Base-by-base conservation (phyloP, 495 filamentous ascomycete species). In the Daldinia bambusicola region DNA sequence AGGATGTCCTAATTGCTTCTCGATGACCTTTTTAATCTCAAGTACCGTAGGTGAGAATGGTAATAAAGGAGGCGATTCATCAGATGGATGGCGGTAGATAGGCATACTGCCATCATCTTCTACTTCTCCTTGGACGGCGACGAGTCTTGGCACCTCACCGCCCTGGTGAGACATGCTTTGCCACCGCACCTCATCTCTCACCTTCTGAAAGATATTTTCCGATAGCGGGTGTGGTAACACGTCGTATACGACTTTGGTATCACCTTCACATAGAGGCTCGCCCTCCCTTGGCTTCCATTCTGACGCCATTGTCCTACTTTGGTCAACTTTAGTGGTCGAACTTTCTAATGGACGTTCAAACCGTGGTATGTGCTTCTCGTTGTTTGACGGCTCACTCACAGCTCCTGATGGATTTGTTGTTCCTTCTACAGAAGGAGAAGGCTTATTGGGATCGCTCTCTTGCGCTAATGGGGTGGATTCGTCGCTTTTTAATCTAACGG, bases 61-160 rank as follows among this genome's bases (percentile, higher is more conserved):
- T 0, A 90, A 79, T 14, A 97, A 77, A 0, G 92, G 91, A 0
- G 94, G 92, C 6, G 93, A 92, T 74, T 97, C 92, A 76, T 99
- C 95, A 0, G 93, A 88, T 26, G 95, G 95, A 79, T 98, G 95
- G 2, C 95, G 92, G 76, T 99, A 99, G 40, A 98, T 88, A 10
- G 95, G 95, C 75, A 92, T 90, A 63, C 86, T 90, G 58, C 93
- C 93, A 74, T 96, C 92, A 3, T 85, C 75, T 53, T 80, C 84
- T 53, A 92, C 80, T 32, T 85, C 82, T 6, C 94, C 96, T 77
- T 98, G 93, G 8, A 96, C 93, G 40, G 93, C 93, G 37, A 98
- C 93, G n/a, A 98, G 88, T 41, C 95, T 88, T 36, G 95, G 95
- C 2, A 99, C 95, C 73, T 95, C 91, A 13, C 95, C 95, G 34